Evolutionary conservation across 2,329 filamentous ascomycete genomes (phyloP).

Genomic region (Colletotrichum trifolii): DNA sequence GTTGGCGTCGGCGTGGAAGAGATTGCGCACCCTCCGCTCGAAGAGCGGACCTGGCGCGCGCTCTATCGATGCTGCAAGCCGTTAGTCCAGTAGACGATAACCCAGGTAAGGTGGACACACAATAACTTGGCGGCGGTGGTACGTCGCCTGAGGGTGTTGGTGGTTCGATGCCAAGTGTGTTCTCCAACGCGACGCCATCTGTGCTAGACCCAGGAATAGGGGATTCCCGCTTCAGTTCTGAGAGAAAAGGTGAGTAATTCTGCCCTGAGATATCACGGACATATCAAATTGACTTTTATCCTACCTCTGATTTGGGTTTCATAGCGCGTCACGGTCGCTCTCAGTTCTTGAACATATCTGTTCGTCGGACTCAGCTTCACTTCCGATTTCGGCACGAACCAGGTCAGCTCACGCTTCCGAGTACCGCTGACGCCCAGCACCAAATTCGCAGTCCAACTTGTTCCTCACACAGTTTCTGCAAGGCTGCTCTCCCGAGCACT

Average conservation of each 20-base stretch:
- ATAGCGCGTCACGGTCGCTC: constrained; percentile 23
- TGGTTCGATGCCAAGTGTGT: constrained; percentile 28
- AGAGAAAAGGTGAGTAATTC: neutral
- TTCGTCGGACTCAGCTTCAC: neutral
- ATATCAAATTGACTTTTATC: neutral
- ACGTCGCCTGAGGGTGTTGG: constrained; percentile 30
- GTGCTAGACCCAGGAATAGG: constrained; percentile 1
- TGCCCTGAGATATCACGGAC: neutral
- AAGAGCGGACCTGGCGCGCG: constrained; percentile 28
- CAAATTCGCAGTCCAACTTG: constrained; percentile 47
- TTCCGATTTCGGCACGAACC: neutral
- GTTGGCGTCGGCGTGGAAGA: constrained; percentile 30
- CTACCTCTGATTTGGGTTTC: constrained; percentile 26
- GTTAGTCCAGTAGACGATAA: too few species aligned
- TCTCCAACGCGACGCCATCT: constrained; percentile 16
- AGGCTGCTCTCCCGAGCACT: constrained; percentile 46
- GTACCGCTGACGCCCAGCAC: constrained; percentile 37
- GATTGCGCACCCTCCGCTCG: constrained; percentile 22
- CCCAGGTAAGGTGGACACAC: neutral
- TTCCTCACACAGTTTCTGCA: constrained; percentile 48
- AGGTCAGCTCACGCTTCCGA: constrained; percentile 30
- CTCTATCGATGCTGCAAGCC: constrained; percentile 25
- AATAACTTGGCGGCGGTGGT: constrained; percentile 30
- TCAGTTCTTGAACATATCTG: constrained; percentile 31
- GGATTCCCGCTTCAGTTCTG: constrained; percentile 24